Conservation (phyloP, 164 flowering plant genomes). For the Berberis vulgaris region DNA sequence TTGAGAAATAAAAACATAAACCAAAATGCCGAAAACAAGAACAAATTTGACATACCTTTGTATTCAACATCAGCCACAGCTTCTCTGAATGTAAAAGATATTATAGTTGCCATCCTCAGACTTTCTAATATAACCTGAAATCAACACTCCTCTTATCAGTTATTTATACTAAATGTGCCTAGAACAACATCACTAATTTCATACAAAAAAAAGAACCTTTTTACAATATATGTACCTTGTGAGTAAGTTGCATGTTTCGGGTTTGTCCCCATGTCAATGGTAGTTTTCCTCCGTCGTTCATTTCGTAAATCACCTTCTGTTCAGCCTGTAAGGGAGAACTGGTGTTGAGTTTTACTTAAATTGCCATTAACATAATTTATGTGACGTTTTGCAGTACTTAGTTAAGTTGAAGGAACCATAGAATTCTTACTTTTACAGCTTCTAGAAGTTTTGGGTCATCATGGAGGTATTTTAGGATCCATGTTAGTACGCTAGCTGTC, state of each 20-base stretch:
- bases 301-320: conserved; percentile 38
- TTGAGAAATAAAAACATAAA: neutral
- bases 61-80: conserved; percentile 84
- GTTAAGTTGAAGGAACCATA: neutral
- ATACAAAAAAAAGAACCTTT: neutral
- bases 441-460: neutral
- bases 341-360: neutral
- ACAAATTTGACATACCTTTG: conserved; percentile 40
- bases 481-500: neutral
- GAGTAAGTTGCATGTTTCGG: neutral
- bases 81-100: conserved; percentile 85
- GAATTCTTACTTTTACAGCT: neutral
- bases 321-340: conserved; percentile 43
- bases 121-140: conserved; percentile 69
- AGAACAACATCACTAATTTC: neutral
- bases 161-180: neutral
- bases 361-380: neutral
- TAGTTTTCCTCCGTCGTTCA: conserved; percentile 26
- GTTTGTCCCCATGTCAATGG: conserved; percentile 59
- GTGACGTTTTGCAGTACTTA: too few relatives aligned
- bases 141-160: neutral
- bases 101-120: conserved; percentile 81
- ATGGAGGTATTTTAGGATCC: neutral
- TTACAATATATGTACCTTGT: conserved; percentile 27
- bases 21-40: neutral